Base-by-base conservation (phyloP, 768 basidiomycete species). In the Boletus pseudo-olivaceus region DNA sequence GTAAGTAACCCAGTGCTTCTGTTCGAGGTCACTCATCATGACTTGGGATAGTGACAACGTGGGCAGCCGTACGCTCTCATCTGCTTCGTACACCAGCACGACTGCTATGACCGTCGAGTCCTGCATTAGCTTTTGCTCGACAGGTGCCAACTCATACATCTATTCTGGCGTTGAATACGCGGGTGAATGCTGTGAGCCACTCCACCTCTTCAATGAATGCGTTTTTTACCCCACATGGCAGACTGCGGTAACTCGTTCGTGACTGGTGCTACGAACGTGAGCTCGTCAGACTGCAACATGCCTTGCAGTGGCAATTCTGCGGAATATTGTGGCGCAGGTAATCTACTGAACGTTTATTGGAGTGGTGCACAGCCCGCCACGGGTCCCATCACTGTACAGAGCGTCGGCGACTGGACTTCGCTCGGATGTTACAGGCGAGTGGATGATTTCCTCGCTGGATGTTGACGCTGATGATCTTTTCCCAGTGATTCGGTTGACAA, bases 371-470 rank as follows among this genome's bases (percentile, higher is more conserved):
- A 73, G 12, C 82, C 41, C 15, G 7, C 41, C 14, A 10, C 11
- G 12, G 11, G 11, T 11, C 87, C 88, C 0, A 57, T 71, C 17
- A 81, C 79, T 23, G 76, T 79, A 0, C 72, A 78, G 5, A 79
- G 67, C 45, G 77, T 85, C 30, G 87, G 85, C 5, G 72, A 78
- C 29, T 90, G 88, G 88, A 65, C 72, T 7, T 84, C 82, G 0
- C 76, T 90, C 30, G 89, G 89, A n/a, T 91, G 89, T 66, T 89
- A 80, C 72, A 84, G 73, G 88, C 86, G 61, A 55, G 76, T 9
- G n/a, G 3, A 7, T 6, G 19, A 15, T 30, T 26, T 14, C 7
- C 62, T 26, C 27, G 4, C 5, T 9, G n/a, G 33, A 9, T 9
- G 3, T 33, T 1, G 29, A 37, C 42, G 12, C 27, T 51, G 50